phyloP scores from a whole-genome alignment of 371 early-diverging fungal genomes.

The Choanephora cucurbitarum region DNA sequence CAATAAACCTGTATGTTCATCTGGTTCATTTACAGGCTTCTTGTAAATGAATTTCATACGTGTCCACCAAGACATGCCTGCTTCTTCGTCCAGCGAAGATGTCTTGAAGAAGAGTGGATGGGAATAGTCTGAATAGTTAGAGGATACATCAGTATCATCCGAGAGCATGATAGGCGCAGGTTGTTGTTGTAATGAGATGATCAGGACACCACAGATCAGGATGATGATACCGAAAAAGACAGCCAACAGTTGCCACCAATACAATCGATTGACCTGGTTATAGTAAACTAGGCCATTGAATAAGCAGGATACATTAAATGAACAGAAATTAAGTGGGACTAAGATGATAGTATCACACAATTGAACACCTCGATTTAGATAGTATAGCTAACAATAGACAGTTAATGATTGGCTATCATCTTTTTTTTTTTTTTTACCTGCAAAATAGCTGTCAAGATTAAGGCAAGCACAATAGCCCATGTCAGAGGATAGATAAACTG shows the following conservation, averaged over 20 bases:
- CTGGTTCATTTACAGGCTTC: constrained; percentile 6
- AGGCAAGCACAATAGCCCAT: constrained; percentile 69
- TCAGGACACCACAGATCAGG: constrained; percentile 65
- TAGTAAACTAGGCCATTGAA: constrained; percentile 82
- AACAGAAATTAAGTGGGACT: constrained; percentile 78
- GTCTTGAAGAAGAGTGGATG: constrained; percentile 19
- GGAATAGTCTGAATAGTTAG: constrained; percentile 11
- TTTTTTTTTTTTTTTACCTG: constrained; percentile 58
- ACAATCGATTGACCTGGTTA: constrained; percentile 71
- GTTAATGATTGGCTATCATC: neutral
- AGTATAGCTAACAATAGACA: constrained; percentile 60
- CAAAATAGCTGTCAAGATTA: constrained; percentile 65
- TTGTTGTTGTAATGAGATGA: constrained; percentile 59
- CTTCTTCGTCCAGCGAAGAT: constrained; percentile 21
- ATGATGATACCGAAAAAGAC: constrained; percentile 70
- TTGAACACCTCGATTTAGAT: constrained; percentile 73
- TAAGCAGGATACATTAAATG: constrained; percentile 76
- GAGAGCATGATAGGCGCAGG: neutral
- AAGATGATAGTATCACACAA: constrained; percentile 79
- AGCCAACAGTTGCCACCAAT: constrained; percentile 65
- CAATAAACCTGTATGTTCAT: constrained; percentile 25
- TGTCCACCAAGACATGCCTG: constrained; percentile 21
- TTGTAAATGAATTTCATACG: constrained; percentile 15
- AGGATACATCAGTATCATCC: neutral
- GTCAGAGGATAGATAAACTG: constrained; percentile 78